Evolutionary conservation across 2,329 filamentous ascomycete species (phyloP).

Genomic region (Aspergillus sclerotialis): DNA sequence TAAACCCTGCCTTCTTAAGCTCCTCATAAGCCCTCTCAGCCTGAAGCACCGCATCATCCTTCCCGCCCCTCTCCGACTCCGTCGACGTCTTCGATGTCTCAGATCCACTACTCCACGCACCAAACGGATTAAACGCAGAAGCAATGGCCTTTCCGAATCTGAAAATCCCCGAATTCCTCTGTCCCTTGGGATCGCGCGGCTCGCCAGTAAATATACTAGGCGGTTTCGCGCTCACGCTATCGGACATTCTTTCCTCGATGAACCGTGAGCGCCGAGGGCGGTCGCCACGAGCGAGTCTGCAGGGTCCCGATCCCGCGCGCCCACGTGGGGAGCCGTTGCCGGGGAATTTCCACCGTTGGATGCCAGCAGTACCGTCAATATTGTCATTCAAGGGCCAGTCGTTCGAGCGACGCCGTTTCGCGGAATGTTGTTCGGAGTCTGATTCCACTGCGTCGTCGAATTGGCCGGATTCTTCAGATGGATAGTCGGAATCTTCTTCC

Average conservation of each 20-base stretch:
- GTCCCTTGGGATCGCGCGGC: conserved; percentile 16
- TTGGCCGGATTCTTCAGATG: conserved; percentile 26
- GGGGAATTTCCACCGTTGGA: not conserved
- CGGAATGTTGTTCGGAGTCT: conserved; percentile 24
- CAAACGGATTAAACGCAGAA: conserved; percentile 48
- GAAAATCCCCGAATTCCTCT: conserved; percentile 41
- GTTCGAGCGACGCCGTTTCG: conserved; percentile 38
- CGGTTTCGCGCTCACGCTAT: conserved; percentile 65
- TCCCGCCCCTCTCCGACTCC: conserved; percentile 15
- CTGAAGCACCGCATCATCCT: conserved; percentile 39
- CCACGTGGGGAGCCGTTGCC: conserved; percentile 7
- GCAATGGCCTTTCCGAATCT: conserved; percentile 50
- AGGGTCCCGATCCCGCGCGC: too few relatives aligned
- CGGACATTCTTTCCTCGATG: conserved; percentile 78
- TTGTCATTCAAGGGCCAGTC: conserved; percentile 38
- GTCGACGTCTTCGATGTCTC: conserved; percentile 42
- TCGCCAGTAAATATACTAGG: conserved; percentile 59
- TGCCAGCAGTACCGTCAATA: too few relatives aligned
- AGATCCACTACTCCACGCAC: conserved; percentile 37
- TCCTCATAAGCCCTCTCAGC: conserved; percentile 48
- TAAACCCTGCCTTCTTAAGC: conserved; percentile 47
- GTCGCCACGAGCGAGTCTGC: too few relatives aligned
- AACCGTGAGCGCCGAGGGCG: conserved; percentile 56
- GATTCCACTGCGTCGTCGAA: conserved; percentile 32
- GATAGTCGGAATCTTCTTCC: too few relatives aligned